Conservation (phyloP, 768 basidiomycete genomes). For the Mycena filopes region DNA sequence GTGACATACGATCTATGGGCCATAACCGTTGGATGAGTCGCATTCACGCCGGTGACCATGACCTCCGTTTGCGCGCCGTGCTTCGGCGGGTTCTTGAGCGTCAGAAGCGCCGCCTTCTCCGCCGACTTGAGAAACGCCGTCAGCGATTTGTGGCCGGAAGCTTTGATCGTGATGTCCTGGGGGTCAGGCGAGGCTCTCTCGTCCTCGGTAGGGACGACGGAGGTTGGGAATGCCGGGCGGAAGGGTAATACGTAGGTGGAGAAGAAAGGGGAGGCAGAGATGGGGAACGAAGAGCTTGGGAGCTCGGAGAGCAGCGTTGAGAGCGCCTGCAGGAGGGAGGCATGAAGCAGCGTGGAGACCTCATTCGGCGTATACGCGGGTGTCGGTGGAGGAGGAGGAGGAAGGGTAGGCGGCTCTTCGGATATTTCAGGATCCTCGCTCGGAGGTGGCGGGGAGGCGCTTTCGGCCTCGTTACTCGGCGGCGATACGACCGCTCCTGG, state of each 20-base stretch:
- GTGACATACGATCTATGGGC: constrained; percentile 66
- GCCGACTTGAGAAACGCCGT: constrained; percentile 80
- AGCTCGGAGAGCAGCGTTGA: constrained; percentile 56
- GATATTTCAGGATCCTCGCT: not conserved
- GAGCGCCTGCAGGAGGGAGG: constrained; percentile 75
- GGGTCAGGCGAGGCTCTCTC: constrained; percentile 42
- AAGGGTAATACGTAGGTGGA: constrained; percentile 80
- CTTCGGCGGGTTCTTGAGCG: constrained; percentile 71
- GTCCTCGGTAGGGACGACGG: constrained; percentile 43
- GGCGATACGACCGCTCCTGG: not conserved
- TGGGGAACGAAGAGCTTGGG: constrained; percentile 71
- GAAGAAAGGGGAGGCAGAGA: constrained; percentile 81
- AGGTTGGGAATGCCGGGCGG: constrained; percentile 72
- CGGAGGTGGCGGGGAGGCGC: constrained; percentile 1
- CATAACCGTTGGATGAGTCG: constrained; percentile 64
- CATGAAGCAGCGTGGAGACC: constrained; percentile 66
- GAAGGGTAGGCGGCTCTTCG: constrained; percentile 9
- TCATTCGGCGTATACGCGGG: constrained; percentile 45
- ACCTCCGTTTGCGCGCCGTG: constrained; percentile 62
- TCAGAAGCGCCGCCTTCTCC: constrained; percentile 80
- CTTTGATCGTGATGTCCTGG: constrained; percentile 75
- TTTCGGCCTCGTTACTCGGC: constrained; percentile 19
- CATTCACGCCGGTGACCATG: constrained; percentile 63
- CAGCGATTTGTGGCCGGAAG: constrained; percentile 84
- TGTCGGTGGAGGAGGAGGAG: constrained; percentile 18